Base-by-base conservation (phyloP, 495 filamentous ascomycete species). In the Podospora bellae-mahoneyi region DNA sequence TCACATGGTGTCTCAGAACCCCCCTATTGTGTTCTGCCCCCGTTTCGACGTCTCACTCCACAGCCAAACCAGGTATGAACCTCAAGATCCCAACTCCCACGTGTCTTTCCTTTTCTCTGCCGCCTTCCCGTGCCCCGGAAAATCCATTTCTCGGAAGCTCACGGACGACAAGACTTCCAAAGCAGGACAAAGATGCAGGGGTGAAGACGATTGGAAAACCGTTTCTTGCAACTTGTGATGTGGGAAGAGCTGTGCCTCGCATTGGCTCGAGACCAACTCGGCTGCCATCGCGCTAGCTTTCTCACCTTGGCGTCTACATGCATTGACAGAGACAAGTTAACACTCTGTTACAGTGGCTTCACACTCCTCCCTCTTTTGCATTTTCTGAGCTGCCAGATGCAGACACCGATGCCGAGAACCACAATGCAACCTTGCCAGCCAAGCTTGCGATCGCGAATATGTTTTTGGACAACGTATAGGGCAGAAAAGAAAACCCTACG, bases 41-140 rank as follows among this genome's bases (percentile, higher is more conserved):
- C 39, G 7, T 48, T 48, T 13, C 39, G 39, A 48, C 39, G 39
- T 48, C 34, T 39, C 34, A 39, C 34, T 39, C 34, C 39, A 48
- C 39, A 48, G 13, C 39, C 39, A 48, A 48, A 13, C 39, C 39
- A 48, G 39, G 39, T 3, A 48, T 48, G 39, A 48, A 48, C 15
- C 39, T 10, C 39, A 48, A 48, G 39, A 58, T 58, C 55, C 55
- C 55, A 58, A 58, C 55, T 26, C n/a, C 55, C 55, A 58, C 55
- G 55, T 58, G 55, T 58, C n/a, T 9, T 58, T 26, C 10, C 18
- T 48, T 18, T 48, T 48, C 2, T 48, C 3, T 10, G 34, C 34
- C 5, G 34, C 34, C 34, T 58, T 58, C 55, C 54, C 54, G 54
- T 58, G 55, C 55, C 55, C 55, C 55, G 55, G 55, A 58, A 58